phyloP scores from a whole-genome alignment of 805 yeast species.

The Danielia reshetovae region DNA sequence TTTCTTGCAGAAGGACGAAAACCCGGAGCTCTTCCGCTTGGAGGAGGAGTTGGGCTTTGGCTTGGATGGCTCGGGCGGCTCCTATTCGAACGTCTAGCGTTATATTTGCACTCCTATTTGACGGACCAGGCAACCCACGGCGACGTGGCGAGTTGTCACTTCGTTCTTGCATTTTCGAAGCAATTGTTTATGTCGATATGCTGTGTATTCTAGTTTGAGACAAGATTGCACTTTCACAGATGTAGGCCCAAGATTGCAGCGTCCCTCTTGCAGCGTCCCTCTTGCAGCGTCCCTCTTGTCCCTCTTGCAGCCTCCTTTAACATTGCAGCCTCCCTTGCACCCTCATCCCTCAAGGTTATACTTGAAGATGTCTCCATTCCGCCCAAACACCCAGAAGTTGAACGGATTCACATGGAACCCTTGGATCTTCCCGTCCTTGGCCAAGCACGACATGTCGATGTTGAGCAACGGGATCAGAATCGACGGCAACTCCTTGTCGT shows the following conservation, averaged over 20 bases:
- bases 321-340: no score
- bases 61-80: constrained; percentile 40
- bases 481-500: constrained; percentile 36
- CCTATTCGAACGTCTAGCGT: no score
- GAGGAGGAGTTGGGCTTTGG: constrained; percentile 46
- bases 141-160: no score
- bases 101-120: no score
- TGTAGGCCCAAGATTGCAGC: no score
- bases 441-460: constrained; percentile 30
- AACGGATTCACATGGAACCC: constrained; percentile 26
- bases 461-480: constrained; percentile 33
- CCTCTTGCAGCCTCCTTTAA: no score
- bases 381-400: constrained; percentile 36
- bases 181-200: no score
- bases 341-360: constrained; percentile 11
- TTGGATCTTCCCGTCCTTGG: constrained; percentile 34
- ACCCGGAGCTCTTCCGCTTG: constrained; percentile 31
- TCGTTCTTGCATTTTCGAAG: no score
- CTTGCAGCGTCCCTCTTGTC: not conserved
- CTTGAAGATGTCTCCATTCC: constrained; percentile 38
- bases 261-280: not conserved
- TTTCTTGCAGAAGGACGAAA: constrained; percentile 12
- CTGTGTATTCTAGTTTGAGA: no score
- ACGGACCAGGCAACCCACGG: no score
- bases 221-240: no score